Evolutionary conservation across 139 green algal species (phyloP), one percentile per base, ranked within the genome.

Genomic region (Chlamydomonas applanata): DNA sequence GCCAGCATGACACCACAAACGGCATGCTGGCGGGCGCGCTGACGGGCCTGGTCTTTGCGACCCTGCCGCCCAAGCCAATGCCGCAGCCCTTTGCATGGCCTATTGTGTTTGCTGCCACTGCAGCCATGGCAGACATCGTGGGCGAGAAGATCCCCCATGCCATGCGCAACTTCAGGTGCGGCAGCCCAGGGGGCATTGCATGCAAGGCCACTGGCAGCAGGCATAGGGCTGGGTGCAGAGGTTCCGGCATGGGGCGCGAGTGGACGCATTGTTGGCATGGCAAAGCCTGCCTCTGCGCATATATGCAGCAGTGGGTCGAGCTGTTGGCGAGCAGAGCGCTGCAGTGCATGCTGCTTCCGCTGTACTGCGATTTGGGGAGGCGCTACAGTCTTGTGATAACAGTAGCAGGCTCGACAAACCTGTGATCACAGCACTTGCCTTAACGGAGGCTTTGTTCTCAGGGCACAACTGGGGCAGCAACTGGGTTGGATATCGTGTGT

Each of bases 21-120:
- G 79, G 79, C 71, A 59, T 78, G 65, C 59, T 79, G 3, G 79
- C 73, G 0, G 79, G 74, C 57, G 74, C 74, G 3, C 74, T 79
- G 30, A 70, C 79, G 14, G 79, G 79, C 13, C 9, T 73, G 11
- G 46, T 68, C 14, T 85, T 80, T 69, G 80, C 60, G 7, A 45
- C 73, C 56, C 63, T 73, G 0, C 33, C 52, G 33, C 71, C 71
- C 35, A 84, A 79, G 73, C 62, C 62, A n/a, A 79, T 78, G 75
- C 80, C 80, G 27, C 80, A 85, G 75, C 80, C 80, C 4, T 32
- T 85, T n/a, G 75, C 75, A 2, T 85, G 80, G 80, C 80, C 80
- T 2, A 66, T 85, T 49, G 64, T 56, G 1, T 85, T 85, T 33
- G 71, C 65, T 9, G 67, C 44, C 5, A 52, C 66, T 3, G 71